Percentiles rank a stretch among this genome's conserved stretches.
Conservation (phyloP, 768 basidiomycete genomes). For the Auriscalpium vulgare region DNA sequence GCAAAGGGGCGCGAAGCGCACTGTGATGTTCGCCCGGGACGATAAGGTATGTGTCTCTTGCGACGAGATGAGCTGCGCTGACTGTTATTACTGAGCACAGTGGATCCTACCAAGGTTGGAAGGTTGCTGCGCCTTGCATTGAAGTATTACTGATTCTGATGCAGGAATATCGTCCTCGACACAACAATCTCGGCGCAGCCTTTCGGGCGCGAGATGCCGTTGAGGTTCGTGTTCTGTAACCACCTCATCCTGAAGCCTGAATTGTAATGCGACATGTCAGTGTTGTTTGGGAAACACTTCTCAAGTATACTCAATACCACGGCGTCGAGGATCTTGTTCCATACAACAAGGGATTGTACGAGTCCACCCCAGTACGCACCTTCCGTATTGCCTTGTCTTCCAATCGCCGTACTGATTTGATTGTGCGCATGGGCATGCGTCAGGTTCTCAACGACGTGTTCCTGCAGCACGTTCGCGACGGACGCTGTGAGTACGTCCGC, state of each 20-base stretch:
- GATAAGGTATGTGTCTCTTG: conserved; percentile 22
- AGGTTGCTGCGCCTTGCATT: neutral
- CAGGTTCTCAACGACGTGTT: conserved; percentile 47
- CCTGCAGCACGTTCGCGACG: conserved; percentile 34
- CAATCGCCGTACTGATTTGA: neutral
- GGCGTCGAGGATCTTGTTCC: conserved; percentile 39
- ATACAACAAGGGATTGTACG: conserved; percentile 33
- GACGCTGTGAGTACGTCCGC: conserved; percentile 38
- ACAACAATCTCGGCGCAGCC: conserved; percentile 41
- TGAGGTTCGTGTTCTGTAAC: conserved; percentile 25
- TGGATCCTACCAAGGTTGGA: conserved; percentile 36
- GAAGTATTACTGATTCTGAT: neutral
- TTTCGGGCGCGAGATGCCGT: conserved; percentile 44
- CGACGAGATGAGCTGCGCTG: conserved; percentile 34
- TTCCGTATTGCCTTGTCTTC: neutral
- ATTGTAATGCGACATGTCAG: conserved; percentile 17
- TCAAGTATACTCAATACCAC: conserved; percentile 35
- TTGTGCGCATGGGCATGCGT: neutral
- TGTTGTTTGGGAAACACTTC: conserved; percentile 39
- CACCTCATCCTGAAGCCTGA: neutral
- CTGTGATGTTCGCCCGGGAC: conserved; percentile 35
- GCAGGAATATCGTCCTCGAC: conserved; percentile 38
- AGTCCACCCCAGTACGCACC: conserved; percentile 35
- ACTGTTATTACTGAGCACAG: conserved; percentile 12
- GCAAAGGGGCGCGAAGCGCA: conserved; percentile 23